Base-by-base conservation (phyloP, 352 stramenopile genomes). In the Thraustotheca clavata region DNA sequence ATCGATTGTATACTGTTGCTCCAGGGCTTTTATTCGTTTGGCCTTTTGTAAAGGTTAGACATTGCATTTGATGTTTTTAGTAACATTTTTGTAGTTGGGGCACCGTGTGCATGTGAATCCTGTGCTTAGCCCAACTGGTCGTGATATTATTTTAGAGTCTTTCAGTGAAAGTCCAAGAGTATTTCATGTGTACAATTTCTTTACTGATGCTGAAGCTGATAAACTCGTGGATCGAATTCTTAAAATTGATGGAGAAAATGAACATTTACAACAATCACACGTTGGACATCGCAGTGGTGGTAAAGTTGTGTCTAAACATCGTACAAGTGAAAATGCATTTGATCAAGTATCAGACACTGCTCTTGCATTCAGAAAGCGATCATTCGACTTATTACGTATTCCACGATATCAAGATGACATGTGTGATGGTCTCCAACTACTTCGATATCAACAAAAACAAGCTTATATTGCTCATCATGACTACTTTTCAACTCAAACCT, bases 381-480 rank as follows among this genome's bases (percentile, higher is more conserved):
- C 90, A 38, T 97, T 97, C 50, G 76, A 96, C 40, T 69, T 96
- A 49, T 76, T 98, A 12, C 86, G 87, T n/a, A 82, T 98, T 57
- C 81, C 86, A 39, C 71, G 79, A 36, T 98, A 96, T 73, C 59
- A 88, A 27, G 84, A 96, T 24, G 86, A 85, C 26, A 92, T 96
- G 76, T 92, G 86, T 33, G 95, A 98, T 71, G 96, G 95, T 12
- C 81, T 98, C 20, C 94, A 99, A 72, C 79, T 98, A 55, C 75
- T 98, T 55, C 80, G 91, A 26, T 99, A 99, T 80, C 89, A 98
- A 69, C 78, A 94, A 57, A 96, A 91, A 62, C 94, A 96, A 52
- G 94, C 91, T 16, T 98, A 98, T 62, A 93, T 93, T 54, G 73
- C 85, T 16, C 95, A 98, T 78, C 80, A 88, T 29, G 95, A 98